These are phyloP conservation scores for Syncephalastrum contaminatum DNA, from an alignment of 371 early-diverging fungal species.

Conservation along the genomic window DNA sequence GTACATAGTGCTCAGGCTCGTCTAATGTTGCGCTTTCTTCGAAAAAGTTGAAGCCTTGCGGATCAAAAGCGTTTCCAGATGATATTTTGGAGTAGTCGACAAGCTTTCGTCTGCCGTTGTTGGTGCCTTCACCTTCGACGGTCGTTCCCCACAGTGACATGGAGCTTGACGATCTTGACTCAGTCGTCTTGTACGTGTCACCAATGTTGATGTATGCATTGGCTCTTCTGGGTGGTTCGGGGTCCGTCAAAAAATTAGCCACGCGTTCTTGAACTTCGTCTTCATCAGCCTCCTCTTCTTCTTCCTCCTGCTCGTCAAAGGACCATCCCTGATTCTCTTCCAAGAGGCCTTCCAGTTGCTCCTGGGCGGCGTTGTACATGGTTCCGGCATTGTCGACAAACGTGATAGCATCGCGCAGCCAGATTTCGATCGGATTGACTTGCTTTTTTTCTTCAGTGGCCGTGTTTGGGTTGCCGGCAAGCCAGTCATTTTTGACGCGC, in stretches of 20 bases:
- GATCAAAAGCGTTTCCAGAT: slow-evolving; percentile 2
- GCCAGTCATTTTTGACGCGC: slow-evolving; percentile 14
- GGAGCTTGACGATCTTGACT: slow-evolving; percentile 12
- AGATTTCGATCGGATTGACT: slow-evolving; percentile 41
- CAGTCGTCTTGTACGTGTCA: slow-evolving; percentile 19
- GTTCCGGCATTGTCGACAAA: slow-evolving; percentile 15
- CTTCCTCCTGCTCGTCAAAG: slow-evolving; percentile 37
- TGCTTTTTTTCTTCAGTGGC: slow-evolving; percentile 14
- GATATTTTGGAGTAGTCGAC: slow-evolving; percentile 40
- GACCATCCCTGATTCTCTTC: slow-evolving; percentile 33
- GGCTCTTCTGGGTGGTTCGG: slow-evolving; percentile 19
- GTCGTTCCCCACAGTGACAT: slow-evolving; percentile 5
- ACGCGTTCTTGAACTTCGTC: slow-evolving; percentile 50
- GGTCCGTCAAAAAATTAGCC: slow-evolving; percentile 45
- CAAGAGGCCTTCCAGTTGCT: slow-evolving; percentile 26
- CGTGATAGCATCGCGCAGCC: slow-evolving; percentile 47
- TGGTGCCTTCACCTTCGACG: slow-evolving; percentile 8
- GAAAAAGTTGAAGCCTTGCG: slow-evolving; percentile 28
- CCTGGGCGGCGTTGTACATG: slow-evolving; percentile 15
- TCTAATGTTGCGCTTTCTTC: slow-evolving; percentile 5
- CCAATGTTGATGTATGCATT: slow-evolving; percentile 39
- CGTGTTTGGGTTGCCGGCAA: slow-evolving; percentile 32
- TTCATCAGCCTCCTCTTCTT: slow-evolving; percentile 51
- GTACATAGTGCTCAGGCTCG: slow-evolving; percentile 17
- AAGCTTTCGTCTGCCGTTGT: slow-evolving; percentile 21